These are phyloP conservation scores for Zasmidium cellare DNA, from an alignment of 2,329 filamentous ascomycete genomes.

Conservation along the genomic window DNA sequence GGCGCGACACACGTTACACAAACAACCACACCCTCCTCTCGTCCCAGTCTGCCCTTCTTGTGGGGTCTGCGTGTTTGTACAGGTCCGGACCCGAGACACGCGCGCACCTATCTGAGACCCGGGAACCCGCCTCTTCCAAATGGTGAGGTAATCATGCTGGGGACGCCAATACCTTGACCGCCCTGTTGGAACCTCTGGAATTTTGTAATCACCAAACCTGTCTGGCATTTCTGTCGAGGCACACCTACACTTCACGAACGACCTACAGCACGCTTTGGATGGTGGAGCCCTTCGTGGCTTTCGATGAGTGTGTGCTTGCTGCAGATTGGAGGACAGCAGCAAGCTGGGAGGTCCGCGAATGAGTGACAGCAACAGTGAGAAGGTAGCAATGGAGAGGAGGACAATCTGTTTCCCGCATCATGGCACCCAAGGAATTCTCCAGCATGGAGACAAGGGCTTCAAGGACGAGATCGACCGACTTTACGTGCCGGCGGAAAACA, in stretches of 20 bases:
- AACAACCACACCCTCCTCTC: not conserved
- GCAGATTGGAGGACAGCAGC: not conserved
- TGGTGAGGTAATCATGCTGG: not conserved
- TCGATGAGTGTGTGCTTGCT: not conserved
- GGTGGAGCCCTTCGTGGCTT: not conserved
- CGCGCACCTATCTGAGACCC: not conserved
- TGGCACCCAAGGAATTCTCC: conserved; percentile 26
- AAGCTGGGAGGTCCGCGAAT: conserved; percentile 6
- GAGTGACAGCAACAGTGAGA: conserved; percentile 3
- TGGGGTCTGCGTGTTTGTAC: not conserved
- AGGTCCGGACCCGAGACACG: not conserved
- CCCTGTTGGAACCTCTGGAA: not conserved
- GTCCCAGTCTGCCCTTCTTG: too few species aligned
- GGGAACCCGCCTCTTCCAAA: not conserved
- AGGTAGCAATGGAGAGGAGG: conserved; percentile 23
- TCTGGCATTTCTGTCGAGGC: not conserved
- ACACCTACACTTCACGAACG: not conserved
- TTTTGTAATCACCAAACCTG: not conserved
- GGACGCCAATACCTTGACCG: not conserved
- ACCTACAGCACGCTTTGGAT: not conserved
- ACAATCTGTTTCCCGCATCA: conserved; percentile 30
- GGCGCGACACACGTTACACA: not conserved
- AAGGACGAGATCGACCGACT: conserved; percentile 22
- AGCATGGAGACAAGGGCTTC: conserved; percentile 28
- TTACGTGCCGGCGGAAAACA: conserved; percentile 52